Conservation (phyloP, 2,329 filamentous ascomycete species). For the Onygenales sp. region DNA sequence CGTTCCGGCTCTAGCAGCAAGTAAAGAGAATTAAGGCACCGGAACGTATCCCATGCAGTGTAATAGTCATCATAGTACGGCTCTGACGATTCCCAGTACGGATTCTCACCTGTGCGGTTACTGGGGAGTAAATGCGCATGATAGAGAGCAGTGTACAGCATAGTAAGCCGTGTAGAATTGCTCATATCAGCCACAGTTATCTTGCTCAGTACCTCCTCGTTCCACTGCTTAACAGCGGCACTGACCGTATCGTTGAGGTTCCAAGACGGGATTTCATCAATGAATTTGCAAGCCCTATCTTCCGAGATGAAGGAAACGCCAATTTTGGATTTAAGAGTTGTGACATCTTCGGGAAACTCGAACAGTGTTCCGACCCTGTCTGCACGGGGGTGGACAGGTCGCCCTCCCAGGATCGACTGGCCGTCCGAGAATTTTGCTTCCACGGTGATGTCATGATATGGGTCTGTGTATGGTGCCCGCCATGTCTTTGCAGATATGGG, state of each 20-base stretch:
- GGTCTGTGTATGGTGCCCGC: too few relatives aligned
- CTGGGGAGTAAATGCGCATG: conserved; percentile 41
- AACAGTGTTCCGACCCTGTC: conserved; percentile 53
- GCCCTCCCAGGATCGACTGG: conserved; percentile 34
- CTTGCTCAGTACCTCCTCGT: conserved; percentile 43
- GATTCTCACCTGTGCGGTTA: conserved; percentile 65
- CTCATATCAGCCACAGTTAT: conserved; percentile 22
- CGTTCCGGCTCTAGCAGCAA: conserved; percentile 55
- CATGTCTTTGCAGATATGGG: too few relatives aligned
- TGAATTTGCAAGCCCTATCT: conserved; percentile 55
- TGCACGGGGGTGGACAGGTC: conserved; percentile 25
- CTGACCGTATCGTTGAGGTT: conserved; percentile 46
- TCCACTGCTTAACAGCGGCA: conserved; percentile 50
- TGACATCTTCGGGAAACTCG: conserved; percentile 45
- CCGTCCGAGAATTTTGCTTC: neutral
- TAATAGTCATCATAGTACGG: conserved; percentile 69
- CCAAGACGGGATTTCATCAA: conserved; percentile 57
- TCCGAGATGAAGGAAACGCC: conserved; percentile 59
- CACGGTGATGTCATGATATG: too few relatives aligned
- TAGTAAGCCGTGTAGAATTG: conserved; percentile 29
- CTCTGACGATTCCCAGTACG: conserved; percentile 53
- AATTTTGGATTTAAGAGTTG: conserved; percentile 49
- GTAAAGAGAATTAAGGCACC: conserved; percentile 56
- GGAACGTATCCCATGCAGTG: conserved; percentile 53
- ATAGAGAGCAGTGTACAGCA: conserved; percentile 41